phyloP scores from a whole-genome alignment of 2,329 filamentous ascomycete species.

The Fusarium nisikadoi region DNA sequence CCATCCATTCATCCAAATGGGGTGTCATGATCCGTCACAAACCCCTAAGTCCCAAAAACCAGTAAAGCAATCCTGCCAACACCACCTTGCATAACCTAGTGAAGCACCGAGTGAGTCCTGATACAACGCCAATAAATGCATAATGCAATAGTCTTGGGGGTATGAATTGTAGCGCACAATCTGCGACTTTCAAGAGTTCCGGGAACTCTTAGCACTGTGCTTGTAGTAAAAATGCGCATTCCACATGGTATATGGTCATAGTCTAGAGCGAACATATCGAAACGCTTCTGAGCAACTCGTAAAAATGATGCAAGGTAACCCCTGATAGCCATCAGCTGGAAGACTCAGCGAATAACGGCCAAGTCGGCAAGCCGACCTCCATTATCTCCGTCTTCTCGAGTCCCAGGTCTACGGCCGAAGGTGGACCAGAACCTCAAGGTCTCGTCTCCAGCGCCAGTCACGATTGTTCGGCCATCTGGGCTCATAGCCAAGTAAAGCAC shows the following conservation, averaged over 20 bases:
- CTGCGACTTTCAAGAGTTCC: constrained; percentile 27
- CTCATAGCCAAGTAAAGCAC: constrained; percentile 98
- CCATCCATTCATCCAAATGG: constrained; percentile 32
- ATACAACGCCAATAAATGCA: constrained; percentile 48
- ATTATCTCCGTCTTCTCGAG: constrained; percentile 74
- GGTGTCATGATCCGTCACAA: constrained; percentile 18
- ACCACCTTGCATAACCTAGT: constrained; percentile 35
- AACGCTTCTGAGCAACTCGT: neutral
- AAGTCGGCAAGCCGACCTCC: constrained; percentile 76
- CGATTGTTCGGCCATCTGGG: constrained; percentile 91
- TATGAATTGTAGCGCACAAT: constrained; percentile 40
- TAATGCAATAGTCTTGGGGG: constrained; percentile 40
- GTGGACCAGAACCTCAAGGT: constrained; percentile 97
- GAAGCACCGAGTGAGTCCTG: constrained; percentile 40
- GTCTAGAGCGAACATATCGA: neutral
- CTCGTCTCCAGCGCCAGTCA: constrained; percentile 96
- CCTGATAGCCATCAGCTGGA: neutral
- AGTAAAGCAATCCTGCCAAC: constrained; percentile 41
- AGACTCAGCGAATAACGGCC: constrained; percentile 77
- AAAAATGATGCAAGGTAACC: neutral
- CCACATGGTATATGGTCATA: constrained; percentile 3
- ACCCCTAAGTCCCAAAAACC: constrained; percentile 32
- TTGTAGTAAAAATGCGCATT: constrained; percentile 6
- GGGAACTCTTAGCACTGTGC: constrained; percentile 10
- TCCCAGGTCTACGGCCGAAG: constrained; percentile 83